Base-by-base conservation (phyloP, 345 rosid genomes). In the Sonneratia alba region DNA sequence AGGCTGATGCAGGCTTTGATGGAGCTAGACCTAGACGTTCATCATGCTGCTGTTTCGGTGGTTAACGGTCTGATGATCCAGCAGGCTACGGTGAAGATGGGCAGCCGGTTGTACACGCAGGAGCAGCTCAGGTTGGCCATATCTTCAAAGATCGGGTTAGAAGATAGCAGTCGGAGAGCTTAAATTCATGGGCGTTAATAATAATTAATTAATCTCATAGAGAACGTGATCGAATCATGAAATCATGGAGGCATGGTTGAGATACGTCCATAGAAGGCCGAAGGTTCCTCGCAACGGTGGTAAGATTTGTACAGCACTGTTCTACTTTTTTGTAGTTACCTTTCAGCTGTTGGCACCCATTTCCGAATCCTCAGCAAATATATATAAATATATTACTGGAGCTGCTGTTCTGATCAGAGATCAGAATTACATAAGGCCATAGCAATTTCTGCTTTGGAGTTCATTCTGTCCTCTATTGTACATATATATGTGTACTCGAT, bases 81-180 rank as follows among this genome's bases (percentile, higher is more conserved):
- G 64, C 97, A 94, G 86, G 98, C 97, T 2, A 89, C 96, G 0
- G 98, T 94, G 63, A 91, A 88, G 80, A 94, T 94, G 93, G 95
- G 90, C 22, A 84, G 82, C 67, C 87, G 83, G 71, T 78, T 83
- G 70, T 94, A 87, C 82, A 82, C 95, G 0, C 96, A 82, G 51
- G 96, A 94, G 48, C 96, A 94, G 82, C 97, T 94, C 65, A 85
- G 79, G 85, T 40, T 74, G 56, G 87, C 86, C 49, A 72, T 94
- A 43, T 70, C 78, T 77, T 79, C 85, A 85, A 94, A 86, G 84
- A 80, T 91, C 43, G 89, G 91, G 32, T 27, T 27, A 16, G 88
- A 80, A 56, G 14, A 24, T 48, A 12, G 21, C 16, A 48, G 64
- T 10, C 3, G 34, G 34, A 59, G 7, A 27, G 32, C 3, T 27